Evolutionary conservation across 2,329 filamentous ascomycete genomes (phyloP).

Genomic region (Shiraia sp.): DNA sequence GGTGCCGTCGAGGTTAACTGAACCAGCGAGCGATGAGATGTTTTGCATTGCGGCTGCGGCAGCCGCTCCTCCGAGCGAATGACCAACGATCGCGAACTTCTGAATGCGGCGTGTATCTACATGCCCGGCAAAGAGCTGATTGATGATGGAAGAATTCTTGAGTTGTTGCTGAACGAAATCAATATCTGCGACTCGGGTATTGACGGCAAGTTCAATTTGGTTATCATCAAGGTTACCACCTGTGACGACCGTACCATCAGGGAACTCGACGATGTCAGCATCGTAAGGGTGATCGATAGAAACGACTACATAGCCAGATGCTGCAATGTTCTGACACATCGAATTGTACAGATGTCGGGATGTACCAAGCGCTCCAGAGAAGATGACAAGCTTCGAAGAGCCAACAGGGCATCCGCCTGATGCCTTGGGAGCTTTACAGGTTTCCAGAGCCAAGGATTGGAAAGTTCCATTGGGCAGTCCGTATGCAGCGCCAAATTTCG

Average conservation of each 20-base stretch:
- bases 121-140: conserved; percentile 12
- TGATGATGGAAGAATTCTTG: conserved; percentile 8
- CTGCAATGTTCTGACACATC: conserved; percentile 52
- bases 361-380: conserved; percentile 53
- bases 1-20: conserved; percentile 42
- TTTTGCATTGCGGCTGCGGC: conserved; percentile 20
- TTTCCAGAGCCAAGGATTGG: conserved; percentile 17
- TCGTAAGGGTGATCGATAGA: conserved; percentile 58
- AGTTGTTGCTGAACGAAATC: conserved; percentile 26
- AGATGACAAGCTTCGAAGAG: conserved; percentile 40
- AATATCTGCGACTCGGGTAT: conserved; percentile 28
- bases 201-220: conserved; percentile 21
- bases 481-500: conserved; percentile 23
- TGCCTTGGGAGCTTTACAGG: conserved; percentile 9
- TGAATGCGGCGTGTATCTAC: background rate
- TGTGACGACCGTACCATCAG: conserved; percentile 42
- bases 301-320: conserved; percentile 53
- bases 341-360: conserved; percentile 50
- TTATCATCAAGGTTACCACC: conserved; percentile 30
- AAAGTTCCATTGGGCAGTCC: conserved; percentile 33
- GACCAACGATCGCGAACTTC: conserved; percentile 33
- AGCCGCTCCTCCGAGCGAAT: conserved; percentile 44
- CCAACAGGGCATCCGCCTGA: conserved; percentile 1
- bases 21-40: conserved; percentile 25
- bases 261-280: conserved; percentile 54